Percentiles rank a stretch among this genome's conserved stretches.
phyloP scores from a whole-genome alignment of 345 rosid species.

The Eucalyptus polyanthemos region DNA sequence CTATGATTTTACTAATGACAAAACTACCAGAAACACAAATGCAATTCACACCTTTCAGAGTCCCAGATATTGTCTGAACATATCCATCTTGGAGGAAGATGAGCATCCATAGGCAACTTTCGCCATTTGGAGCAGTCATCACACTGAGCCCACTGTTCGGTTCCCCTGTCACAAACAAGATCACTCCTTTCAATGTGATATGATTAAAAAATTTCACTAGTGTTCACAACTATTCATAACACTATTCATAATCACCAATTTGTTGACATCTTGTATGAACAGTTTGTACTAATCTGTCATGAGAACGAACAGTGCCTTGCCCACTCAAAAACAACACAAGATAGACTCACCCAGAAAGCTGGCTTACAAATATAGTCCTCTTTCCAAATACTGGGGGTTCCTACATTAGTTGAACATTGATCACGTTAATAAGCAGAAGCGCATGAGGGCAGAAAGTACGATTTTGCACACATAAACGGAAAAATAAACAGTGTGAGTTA shows the following conservation, averaged over 20 bases:
- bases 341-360: slow-evolving; percentile 65
- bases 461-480: background rate
- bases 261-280: background rate
- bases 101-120: slow-evolving; percentile 64
- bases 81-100: slow-evolving; percentile 87
- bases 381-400: slow-evolving; percentile 96
- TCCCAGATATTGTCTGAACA: slow-evolving; percentile 72
- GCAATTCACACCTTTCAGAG: slow-evolving; percentile 48
- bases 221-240: background rate
- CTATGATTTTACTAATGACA: background rate
- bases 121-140: slow-evolving; percentile 92
- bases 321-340: background rate
- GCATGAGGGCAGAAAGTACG: background rate
- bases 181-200: background rate
- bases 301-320: background rate
- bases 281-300: background rate
- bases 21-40: background rate
- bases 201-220: background rate
- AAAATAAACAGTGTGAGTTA: slow-evolving; percentile 13
- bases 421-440: background rate
- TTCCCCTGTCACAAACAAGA: slow-evolving; percentile 36
- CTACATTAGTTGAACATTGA: slow-evolving; percentile 13
- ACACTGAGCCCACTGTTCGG: slow-evolving; percentile 96
- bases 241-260: background rate
- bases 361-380: slow-evolving; percentile 56